phyloP scores from a whole-genome alignment of 805 yeast genomes.

The Pichia paraexigua region DNA sequence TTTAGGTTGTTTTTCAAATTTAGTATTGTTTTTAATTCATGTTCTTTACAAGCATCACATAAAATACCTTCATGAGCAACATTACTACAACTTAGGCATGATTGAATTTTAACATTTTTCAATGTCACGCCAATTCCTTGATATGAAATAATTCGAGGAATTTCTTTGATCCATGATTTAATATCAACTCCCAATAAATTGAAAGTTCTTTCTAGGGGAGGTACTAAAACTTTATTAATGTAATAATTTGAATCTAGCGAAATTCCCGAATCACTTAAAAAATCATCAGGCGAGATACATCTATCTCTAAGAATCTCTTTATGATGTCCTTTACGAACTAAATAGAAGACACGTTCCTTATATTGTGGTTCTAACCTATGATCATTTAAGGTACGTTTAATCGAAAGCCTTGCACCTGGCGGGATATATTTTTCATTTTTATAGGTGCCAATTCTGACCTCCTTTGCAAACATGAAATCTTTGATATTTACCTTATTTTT shows the following conservation, averaged over 20 bases:
- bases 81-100: slow-evolving; percentile 26
- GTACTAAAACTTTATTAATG: slow-evolving; percentile 73
- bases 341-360: slow-evolving; percentile 79
- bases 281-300: slow-evolving; percentile 70
- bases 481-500: slow-evolving; percentile 57
- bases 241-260: slow-evolving; percentile 78
- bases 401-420: slow-evolving; percentile 85
- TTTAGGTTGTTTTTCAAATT: slow-evolving; percentile 25
- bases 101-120: slow-evolving; percentile 18
- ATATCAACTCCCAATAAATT: slow-evolving; percentile 78
- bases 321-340: slow-evolving; percentile 51
- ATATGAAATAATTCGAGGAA: slow-evolving; percentile 38
- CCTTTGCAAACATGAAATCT: slow-evolving; percentile 89
- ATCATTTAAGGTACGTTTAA: slow-evolving; percentile 53
- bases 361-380: slow-evolving; percentile 78
- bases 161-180: slow-evolving; percentile 61
- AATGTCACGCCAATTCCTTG: slow-evolving; percentile 12
- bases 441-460: slow-evolving; percentile 78
- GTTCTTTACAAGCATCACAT: slow-evolving; percentile 29
- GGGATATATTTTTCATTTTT: slow-evolving; percentile 68
- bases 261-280: slow-evolving; percentile 34
- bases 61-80: slow-evolving; percentile 10
- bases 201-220: slow-evolving; percentile 83
- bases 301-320: slow-evolving; percentile 67
- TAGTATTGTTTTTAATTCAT: slow-evolving; percentile 32